Base-by-base conservation (phyloP, 495 filamentous ascomycete species). In the Usnea hakonensis region DNA sequence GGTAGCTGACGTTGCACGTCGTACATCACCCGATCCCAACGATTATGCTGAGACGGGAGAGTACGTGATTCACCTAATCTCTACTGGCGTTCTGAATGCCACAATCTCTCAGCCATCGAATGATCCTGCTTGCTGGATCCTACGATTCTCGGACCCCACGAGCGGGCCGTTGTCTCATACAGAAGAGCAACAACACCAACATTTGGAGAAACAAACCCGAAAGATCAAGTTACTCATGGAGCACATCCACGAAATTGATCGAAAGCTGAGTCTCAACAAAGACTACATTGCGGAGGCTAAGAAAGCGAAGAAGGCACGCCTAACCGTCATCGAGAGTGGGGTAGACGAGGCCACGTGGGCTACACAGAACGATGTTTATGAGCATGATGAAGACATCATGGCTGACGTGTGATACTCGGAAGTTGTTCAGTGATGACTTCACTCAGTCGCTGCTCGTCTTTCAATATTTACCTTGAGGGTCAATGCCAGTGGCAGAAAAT, bases 321-420 rank as follows among this genome's bases (percentile, higher is more conserved):
- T 56, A 61, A 69, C 61, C 59, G 71, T 71, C 43, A 63, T 60
- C 50, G 40, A 66, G 2, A 40, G 68, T 58, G 36, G 65, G 70
- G 52, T 68, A 61, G 35, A 43, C 3, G 43, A 33, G 32, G 54
- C 64, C 67, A 62, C 40, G 16, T 36, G 30, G 68, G 64, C 63
- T 48, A 64, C 65, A 5, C 67, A 58, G 10, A 75, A 76, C 43
- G 74, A 74, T 61, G 68, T 68, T 7, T 68, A 74, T 50, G 75
- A 83, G 5, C 78, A 84, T 55, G 86, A 89, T 55, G 86, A 89
- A 70, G 85, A 90, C 67, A 74, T 90, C 44, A 89, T 90, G 86
- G 82, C 75, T 35, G 80, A 81, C 46, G 46, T 75, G n/a, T 68
- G 67, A 63, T 66, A 57, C 41, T 28, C 21, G 21, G 14, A 50